Evolutionary conservation across 768 basidiomycete species (phyloP), one percentile per base, ranked within the genome.

Genomic region (Hypholoma sublateritium): DNA sequence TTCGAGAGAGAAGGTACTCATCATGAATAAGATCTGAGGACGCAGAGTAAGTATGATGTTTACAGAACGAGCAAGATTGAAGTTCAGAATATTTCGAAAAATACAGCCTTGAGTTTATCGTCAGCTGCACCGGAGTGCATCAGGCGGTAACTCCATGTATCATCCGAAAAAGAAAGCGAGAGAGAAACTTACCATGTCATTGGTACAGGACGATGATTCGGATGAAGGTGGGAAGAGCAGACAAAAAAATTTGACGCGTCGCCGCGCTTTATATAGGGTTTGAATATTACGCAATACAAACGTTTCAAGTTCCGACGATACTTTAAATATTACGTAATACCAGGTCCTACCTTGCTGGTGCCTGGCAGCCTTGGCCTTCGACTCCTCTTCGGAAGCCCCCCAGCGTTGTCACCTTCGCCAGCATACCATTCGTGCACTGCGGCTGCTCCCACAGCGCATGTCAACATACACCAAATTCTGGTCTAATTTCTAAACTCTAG

Each of bases 91-190:
- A 75, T 73, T 72, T 71, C 48, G 46, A 60, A 77, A 80, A 84
- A 85, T 80, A 89, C 89, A 92, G 89, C 89, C 89, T 71, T 81
- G 86, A 81, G 84, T 74, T 82, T 83, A 73, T 89, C 89, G 80
- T 89, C 89, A 88, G 58, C 59, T 70, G 72, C 66, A 55, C 43
- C 12, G 41, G 62, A 67, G 73, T 69, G 59, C 62, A 65, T 90
- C 88, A 86, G 89, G 89, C 89, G 89, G 89, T 91, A 91, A 91
- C 77, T 91, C 89, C 89, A 78, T 85, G 72, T 81, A 74, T 78
- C 86, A 87, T 88, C 87, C 28, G 36, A 21, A 77, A 52, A 36
- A 5, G 45, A 71, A 57, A 59, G 66, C 53, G 14, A 7, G 59
- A 62, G 44, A 44, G 2, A 55, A 55, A 62, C 2, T 8, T 17